These are phyloP conservation scores for Trichoderma hamatum DNA, from an alignment of 2,329 filamentous ascomycete genomes.

Conservation along the genomic window DNA sequence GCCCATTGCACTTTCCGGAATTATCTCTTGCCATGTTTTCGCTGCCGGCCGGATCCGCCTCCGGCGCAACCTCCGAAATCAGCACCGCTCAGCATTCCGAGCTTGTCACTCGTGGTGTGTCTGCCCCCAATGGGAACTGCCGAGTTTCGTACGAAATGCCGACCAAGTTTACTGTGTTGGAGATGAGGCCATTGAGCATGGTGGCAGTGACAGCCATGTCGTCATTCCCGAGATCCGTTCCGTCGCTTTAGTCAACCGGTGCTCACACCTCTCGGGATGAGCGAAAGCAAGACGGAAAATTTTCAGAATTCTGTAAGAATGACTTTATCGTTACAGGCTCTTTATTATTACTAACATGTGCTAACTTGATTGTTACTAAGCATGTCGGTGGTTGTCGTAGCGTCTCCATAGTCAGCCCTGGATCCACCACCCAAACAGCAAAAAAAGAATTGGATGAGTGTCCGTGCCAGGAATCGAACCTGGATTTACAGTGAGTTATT, in stretches of 20 bases:
- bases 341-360: not conserved
- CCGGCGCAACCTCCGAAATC: slow-evolving; percentile 2
- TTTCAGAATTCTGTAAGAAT: not conserved
- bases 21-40: not conserved
- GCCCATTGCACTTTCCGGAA: not conserved
- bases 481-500: slow-evolving; percentile 37
- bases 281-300: not conserved
- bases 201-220: not conserved
- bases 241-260: not conserved
- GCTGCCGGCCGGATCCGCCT: slow-evolving; percentile 4
- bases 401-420: not conserved
- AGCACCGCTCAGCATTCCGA: slow-evolving; percentile 3
- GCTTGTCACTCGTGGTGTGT: not conserved
- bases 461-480: slow-evolving; percentile 36
- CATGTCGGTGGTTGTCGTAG: not conserved
- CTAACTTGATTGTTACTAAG: not conserved
- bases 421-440: not conserved
- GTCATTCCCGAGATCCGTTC: not conserved
- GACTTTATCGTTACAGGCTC: not conserved
- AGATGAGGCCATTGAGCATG: not conserved
- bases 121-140: slow-evolving; percentile 9
- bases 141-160: slow-evolving; percentile 8
- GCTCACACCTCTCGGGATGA: not conserved
- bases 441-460: slow-evolving; percentile 24
- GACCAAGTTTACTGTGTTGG: not conserved